Base-by-base conservation (phyloP, 129 eudicot genomes). In the Gnaphalium uliginosum region DNA sequence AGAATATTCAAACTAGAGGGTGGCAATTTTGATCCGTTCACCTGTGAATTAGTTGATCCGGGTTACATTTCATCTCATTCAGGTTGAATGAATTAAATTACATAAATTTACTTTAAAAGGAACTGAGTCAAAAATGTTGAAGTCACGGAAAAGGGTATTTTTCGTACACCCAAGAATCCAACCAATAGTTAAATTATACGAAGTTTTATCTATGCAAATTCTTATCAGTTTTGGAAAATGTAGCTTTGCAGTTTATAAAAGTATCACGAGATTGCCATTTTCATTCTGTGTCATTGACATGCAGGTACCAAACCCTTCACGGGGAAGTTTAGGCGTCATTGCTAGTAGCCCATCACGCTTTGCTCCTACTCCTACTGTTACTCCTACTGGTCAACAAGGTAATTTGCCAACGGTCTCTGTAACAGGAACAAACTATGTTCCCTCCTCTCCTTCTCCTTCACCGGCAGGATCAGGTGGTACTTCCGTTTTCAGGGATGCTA, bases 371-470 rank as follows among this genome's bases (percentile, higher is more conserved):
- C 92, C 86, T 14, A 73, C 83, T 23, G 90, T 87, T 24, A 71
- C 83, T 26, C 92, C 85, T 14, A 73, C 83, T n/a, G 89, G 84
- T 43, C 93, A 90, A 76, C 96, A 81, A 81, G 86, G 88, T 35
- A 87, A 76, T 5, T n/a, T 83, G 25, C 88, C 86, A 2, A 70
- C 92, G n/a, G 86, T 93, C 18, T 88, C 96, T 80, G 85, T 83
- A 43, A 83, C 98, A 2, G 98, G 92, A 81, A 86, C 98, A 39
- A 90, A 84, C 76, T 90, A 90, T 56, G 46, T 88, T n/a, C 88
- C 93, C 61, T 88, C 97, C 11, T 93, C 98, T 60, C 98, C 96
- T 68, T 90, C 98, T 53, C 98, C 98, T 62, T 93, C 98, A 76
- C 98, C 98, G 5, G 98, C 96, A 22, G 96, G 89, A 70, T 88